Evolutionary conservation across 768 basidiomycete genomes (phyloP), one percentile per base, ranked within the genome.

Genomic region (Amanita thiersii): DNA sequence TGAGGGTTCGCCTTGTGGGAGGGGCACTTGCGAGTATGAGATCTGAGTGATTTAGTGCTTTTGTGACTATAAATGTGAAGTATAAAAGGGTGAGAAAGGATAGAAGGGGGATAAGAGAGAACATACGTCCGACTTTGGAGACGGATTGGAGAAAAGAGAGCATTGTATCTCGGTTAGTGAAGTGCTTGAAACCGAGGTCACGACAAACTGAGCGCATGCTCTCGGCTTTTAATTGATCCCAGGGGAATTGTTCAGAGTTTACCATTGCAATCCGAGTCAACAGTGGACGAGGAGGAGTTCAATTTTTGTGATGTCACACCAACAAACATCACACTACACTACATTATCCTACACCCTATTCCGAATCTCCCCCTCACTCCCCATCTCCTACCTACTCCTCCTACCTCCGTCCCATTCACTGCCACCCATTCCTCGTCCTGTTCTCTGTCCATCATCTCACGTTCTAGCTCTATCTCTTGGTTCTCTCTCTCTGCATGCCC

Each of bases 151-250:
- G 35, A 21, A 43, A 37, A 1, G 24, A 17, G 12, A 25, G 35
- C 42, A 43, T 43, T 5, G 7, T 19, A 4, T 7, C 8, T 9
- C 42, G 42, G 14, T 9, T 34, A 4, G 7, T 5, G 18, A 15
- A 11, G 3, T 28, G 10, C 12, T 43, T 43, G 14, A 43, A n/a
- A 8, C 42, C 42, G 14, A 43, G 42, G 24, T 43, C 42, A 19
- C 42, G 42, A 20, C 42, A 43, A 1, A 43, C 7, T 30, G n/a
- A 17, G 17, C 42, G 42, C 42, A 43, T 43, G 35, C 34, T 43
- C 8, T 20, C 24, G 2, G 35, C 42, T 17, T 25, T 43, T 24
- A 43, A 1, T 21, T 43, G 42, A 19, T 37, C 42, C 42, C 42
- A 43, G 12, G 42, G 42, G 10, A 43, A 43, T n/a, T n/a, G n/a